phyloP scores from a whole-genome alignment of 129 eudicot genomes.

The Heracleum sosnowskyi region DNA sequence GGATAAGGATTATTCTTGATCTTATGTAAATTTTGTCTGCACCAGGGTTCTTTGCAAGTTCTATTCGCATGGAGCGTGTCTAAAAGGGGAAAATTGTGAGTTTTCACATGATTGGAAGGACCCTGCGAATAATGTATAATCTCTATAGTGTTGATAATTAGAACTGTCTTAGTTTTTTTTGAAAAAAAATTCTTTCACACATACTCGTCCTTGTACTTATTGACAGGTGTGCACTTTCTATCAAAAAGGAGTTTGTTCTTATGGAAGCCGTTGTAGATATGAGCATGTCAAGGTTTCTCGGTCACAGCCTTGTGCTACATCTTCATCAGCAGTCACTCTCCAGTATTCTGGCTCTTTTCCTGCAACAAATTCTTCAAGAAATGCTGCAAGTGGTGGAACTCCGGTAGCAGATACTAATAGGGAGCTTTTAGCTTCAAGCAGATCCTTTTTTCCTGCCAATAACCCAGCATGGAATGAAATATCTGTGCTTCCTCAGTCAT shows the following conservation, averaged over 20 bases:
- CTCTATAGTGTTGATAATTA: constrained; percentile 2
- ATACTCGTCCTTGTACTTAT: constrained; percentile 2
- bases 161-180: neutral
- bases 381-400: neutral
- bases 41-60: constrained; percentile 92
- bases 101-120: constrained; percentile 91
- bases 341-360: constrained; percentile 12
- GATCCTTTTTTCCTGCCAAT: constrained; percentile 25
- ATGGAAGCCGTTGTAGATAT: constrained; percentile 87
- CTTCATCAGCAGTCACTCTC: constrained; percentile 34
- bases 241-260: constrained; percentile 86
- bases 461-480: constrained; percentile 45
- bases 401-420: constrained; percentile 4
- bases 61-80: constrained; percentile 82
- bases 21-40: neutral
- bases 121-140: constrained; percentile 70
- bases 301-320: constrained; percentile 43
- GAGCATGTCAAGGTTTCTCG: constrained; percentile 66
- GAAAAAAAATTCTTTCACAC: neutral
- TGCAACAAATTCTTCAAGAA: constrained; percentile 6
- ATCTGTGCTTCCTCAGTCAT: constrained; percentile 22
- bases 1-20: neutral
- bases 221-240: constrained; percentile 81
- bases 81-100: constrained; percentile 94
- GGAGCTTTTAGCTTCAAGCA: constrained; percentile 44